Evolutionary conservation across 2,329 filamentous ascomycete species (phyloP), one percentile per base, ranked within the genome.

Genomic region (Verticillium zaregamsianum): DNA sequence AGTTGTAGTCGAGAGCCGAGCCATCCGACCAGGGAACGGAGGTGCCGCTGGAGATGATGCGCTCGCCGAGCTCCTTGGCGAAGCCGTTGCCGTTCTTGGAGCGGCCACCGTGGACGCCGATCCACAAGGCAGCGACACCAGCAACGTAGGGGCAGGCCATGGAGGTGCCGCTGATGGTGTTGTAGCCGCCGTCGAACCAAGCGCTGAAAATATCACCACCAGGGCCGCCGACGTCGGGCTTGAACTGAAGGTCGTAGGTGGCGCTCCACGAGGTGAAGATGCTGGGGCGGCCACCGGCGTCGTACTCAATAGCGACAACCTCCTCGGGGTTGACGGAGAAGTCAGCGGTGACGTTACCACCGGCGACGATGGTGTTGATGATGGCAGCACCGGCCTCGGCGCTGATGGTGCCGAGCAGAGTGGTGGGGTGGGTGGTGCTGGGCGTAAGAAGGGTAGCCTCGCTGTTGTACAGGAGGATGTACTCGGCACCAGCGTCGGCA

Each of bases 101-200:
- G 8, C 72, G 72, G 4, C 74, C 73, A 14, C 74, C 75, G 39
- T 70, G 64, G 12, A 66, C 68, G 8, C 70, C 63, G 58, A 76
- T 70, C 55, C 73, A 76, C 17, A 77, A 68, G 20, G 74, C 75
- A 2, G 75, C 74, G 31, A 77, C 70, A 32, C 78, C 79, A 28
- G 79, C 79, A 7, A 80, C 72, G 60, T 79, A 79, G 2, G 79
- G 79, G 56, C 74, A 75, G 4, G 79, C 76, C 80, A 83, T 82
- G 2, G 78, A 81, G 0, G 81, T 83, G 55, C 81, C 81, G 58
- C 74, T 78, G 37, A 78, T 70, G 8, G 81, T 72, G 4, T 72
- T 73, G 59, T 72, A 72, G 7, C 64, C 65, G 32, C 74, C 72
- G 28, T 78, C 68, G 7, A 76, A 74, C 55, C 75, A 81, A 1